Evolutionary conservation across 176 grass and related monocot species (phyloP).

Genomic region (Ensete glaucum): DNA sequence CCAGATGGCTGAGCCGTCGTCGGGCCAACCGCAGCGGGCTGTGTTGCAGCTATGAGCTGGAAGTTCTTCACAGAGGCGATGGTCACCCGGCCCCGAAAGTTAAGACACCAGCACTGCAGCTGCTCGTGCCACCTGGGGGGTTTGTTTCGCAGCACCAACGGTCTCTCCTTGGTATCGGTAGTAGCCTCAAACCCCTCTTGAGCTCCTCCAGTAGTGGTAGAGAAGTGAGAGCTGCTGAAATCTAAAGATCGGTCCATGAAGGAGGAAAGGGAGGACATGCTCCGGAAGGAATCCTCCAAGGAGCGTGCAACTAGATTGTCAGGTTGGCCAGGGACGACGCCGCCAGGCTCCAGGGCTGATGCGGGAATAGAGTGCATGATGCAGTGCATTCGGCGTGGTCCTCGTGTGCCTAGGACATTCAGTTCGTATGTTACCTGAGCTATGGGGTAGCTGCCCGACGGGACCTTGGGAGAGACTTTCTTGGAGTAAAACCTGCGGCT

Average conservation of each 20-base stretch:
- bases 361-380: conserved; percentile 69
- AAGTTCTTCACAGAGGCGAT: background rate
- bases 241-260: conserved; percentile 34
- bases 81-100: background rate
- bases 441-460: conserved; percentile 38
- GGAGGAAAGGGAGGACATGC: conserved; percentile 30
- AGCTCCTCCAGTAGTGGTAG: background rate
- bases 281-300: conserved; percentile 68
- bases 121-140: background rate
- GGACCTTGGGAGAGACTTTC: conserved; percentile 70
- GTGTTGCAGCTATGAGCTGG: background rate
- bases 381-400: conserved; percentile 78
- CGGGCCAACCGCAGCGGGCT: background rate
- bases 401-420: conserved; percentile 75
- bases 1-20: background rate
- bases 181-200: background rate
- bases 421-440: conserved; percentile 69
- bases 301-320: conserved; percentile 32
- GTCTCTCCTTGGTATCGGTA: background rate
- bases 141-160: background rate
- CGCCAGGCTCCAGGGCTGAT: conserved; percentile 41
- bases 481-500: conserved; percentile 55
- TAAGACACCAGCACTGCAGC: background rate
- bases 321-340: conserved; percentile 50
- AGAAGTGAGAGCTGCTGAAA: conserved; percentile 32